These are phyloP conservation scores for Beauveria sp. DNA, from an alignment of 2,329 filamentous ascomycete genomes.

Conservation along the genomic window DNA sequence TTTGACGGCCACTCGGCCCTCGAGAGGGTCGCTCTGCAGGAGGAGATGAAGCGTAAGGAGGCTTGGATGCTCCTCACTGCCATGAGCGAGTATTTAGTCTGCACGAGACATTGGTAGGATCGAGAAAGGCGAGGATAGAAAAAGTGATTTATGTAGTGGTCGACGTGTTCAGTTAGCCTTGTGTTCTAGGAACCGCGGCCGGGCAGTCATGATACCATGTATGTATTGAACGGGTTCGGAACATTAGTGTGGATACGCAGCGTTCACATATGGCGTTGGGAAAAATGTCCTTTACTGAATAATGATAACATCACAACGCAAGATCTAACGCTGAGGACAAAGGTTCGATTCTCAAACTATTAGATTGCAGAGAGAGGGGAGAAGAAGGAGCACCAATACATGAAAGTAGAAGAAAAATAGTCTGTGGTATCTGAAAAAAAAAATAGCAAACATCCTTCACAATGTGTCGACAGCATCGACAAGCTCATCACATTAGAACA, in stretches of 20 bases:
- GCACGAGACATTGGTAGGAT: slow-evolving; percentile 61
- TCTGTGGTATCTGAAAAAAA: slow-evolving; percentile 15
- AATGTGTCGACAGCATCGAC: slow-evolving; percentile 4
- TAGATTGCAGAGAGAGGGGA: slow-evolving; percentile 19
- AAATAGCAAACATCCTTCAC: background rate
- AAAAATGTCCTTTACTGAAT: too few species aligned
- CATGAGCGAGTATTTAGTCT: slow-evolving; percentile 62
- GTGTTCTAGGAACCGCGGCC: background rate
- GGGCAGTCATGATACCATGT: background rate
- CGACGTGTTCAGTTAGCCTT: background rate
- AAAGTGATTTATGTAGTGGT: background rate
- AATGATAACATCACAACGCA: background rate
- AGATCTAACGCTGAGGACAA: background rate
- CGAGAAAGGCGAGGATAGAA: background rate
- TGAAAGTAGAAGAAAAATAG: slow-evolving; percentile 10
- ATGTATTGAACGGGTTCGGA: background rate
- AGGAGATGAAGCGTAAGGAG: slow-evolving; percentile 80
- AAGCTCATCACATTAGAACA: slow-evolving; percentile 1
- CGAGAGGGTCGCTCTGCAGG: slow-evolving; percentile 78
- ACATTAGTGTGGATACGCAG: background rate
- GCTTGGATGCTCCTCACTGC: slow-evolving; percentile 58
- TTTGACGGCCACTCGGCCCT: slow-evolving; percentile 80
- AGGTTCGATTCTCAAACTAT: slow-evolving; percentile 13
- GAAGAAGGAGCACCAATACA: background rate
- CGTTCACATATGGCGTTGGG: background rate